Conservation (phyloP, 2,329 filamentous ascomycete species). For the Pestalotiopsis sp. region DNA sequence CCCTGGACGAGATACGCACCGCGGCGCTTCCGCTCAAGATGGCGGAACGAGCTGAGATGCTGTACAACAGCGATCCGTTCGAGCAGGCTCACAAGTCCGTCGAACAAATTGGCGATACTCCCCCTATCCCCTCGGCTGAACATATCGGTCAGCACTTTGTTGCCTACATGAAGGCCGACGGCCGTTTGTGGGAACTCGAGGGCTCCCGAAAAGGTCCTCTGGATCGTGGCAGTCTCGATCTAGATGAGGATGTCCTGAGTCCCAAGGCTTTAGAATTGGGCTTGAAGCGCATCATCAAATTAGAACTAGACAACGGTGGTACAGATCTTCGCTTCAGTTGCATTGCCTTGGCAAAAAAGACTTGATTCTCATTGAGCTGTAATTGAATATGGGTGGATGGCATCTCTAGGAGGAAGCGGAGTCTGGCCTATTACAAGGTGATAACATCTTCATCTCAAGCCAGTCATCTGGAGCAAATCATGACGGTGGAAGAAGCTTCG, state of each 20-base stretch:
- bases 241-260: constrained; percentile 64
- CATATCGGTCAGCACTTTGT: constrained; percentile 75
- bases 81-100: constrained; percentile 74
- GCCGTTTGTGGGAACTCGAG: constrained; percentile 76
- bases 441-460: neutral
- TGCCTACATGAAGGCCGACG: constrained; percentile 71
- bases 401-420: no score
- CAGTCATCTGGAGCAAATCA: constrained; percentile 60
- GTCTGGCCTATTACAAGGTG: neutral
- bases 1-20: constrained; percentile 58
- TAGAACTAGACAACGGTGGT: constrained; percentile 31
- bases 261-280: constrained; percentile 67
- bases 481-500: constrained; percentile 75
- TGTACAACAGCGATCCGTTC: constrained; percentile 70
- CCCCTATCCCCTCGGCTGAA: constrained; percentile 60
- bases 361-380: neutral
- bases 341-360: constrained; percentile 34
- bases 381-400: neutral
- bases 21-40: constrained; percentile 65
- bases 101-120: constrained; percentile 67
- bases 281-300: constrained; percentile 42
- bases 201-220: constrained; percentile 73
- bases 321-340: constrained; percentile 38
- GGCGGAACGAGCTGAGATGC: constrained; percentile 60
- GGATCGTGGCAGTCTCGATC: constrained; percentile 57